Conservation (phyloP, 2,329 filamentous ascomycete species). For the Botryotinia calthae region DNA sequence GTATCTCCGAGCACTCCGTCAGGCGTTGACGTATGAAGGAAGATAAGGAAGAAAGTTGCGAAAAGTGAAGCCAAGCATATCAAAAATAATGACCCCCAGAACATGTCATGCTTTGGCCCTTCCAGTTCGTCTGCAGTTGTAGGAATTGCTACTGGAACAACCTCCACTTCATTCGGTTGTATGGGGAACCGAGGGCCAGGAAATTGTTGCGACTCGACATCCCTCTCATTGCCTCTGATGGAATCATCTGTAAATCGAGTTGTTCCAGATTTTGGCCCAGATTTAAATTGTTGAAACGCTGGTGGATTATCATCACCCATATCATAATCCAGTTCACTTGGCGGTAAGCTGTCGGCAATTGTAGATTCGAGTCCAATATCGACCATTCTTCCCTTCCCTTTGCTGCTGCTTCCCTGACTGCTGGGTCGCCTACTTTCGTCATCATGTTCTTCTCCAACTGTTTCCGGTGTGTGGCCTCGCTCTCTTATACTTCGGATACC, state of each 20-base stretch:
- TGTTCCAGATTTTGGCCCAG: constrained; percentile 33
- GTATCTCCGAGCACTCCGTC: constrained; percentile 79
- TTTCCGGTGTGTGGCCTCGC: constrained; percentile 32
- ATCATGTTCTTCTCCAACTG: constrained; percentile 41
- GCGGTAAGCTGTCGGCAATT: constrained; percentile 57
- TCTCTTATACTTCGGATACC: constrained; percentile 36
- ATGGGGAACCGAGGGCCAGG: constrained; percentile 27
- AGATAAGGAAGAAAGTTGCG: constrained; percentile 84
- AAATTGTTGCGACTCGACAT: constrained; percentile 29
- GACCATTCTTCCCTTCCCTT: constrained; percentile 68
- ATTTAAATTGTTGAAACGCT: constrained; percentile 58
- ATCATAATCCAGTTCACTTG: constrained; percentile 58
- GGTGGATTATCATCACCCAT: constrained; percentile 54
- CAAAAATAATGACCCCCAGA: constrained; percentile 88
- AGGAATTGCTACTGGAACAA: constrained; percentile 55
- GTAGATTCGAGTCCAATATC: constrained; percentile 79
- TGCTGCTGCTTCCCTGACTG: constrained; percentile 43
- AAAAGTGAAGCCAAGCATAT: constrained; percentile 82
- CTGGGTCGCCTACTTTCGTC: constrained; percentile 31
- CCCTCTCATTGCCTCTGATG: constrained; percentile 27
- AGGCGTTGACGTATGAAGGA: constrained; percentile 78
- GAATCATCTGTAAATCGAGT: constrained; percentile 35
- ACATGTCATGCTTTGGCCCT: constrained; percentile 78
- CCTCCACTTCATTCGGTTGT: constrained; percentile 38
- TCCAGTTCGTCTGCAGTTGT: constrained; percentile 57